phyloP scores from a whole-genome alignment of 768 basidiomycete genomes.

The Dioszegia crocea region DNA sequence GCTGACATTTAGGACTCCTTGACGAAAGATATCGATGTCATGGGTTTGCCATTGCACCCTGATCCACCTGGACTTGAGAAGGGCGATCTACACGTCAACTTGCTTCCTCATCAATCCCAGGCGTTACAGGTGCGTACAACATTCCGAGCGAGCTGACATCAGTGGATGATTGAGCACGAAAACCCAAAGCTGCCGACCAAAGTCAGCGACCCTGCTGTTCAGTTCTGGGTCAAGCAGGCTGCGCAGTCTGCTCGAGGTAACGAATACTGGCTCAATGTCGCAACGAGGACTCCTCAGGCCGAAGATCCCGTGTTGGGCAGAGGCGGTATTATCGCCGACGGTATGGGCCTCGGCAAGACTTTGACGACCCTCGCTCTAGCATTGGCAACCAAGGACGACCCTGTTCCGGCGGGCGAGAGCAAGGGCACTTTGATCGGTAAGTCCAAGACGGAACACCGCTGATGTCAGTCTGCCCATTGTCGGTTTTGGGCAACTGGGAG shows the following conservation, averaged over 20 bases:
- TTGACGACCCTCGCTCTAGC: slow-evolving; percentile 79
- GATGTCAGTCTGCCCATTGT: slow-evolving; percentile 36
- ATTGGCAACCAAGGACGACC: slow-evolving; percentile 68
- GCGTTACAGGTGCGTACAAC: slow-evolving; percentile 27
- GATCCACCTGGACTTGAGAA: slow-evolving; percentile 66
- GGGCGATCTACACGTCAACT: slow-evolving; percentile 65
- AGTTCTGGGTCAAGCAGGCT: slow-evolving; percentile 70
- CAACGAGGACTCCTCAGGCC: slow-evolving; percentile 70
- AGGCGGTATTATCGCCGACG: slow-evolving; percentile 84
- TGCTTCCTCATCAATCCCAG: slow-evolving; percentile 70
- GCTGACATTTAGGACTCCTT: slow-evolving; percentile 50
- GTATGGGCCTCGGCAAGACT: slow-evolving; percentile 85
- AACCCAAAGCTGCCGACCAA: slow-evolving; percentile 68
- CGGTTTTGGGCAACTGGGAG: slow-evolving; percentile 44
- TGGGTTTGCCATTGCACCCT: slow-evolving; percentile 66
- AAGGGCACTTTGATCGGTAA: slow-evolving; percentile 75
- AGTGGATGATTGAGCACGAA: slow-evolving; percentile 80
- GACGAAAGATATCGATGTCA: slow-evolving; percentile 57
- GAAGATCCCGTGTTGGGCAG: slow-evolving; percentile 63
- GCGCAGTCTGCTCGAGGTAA: slow-evolving; percentile 1
- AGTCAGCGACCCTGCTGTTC: slow-evolving; percentile 68
- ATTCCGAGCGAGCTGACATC: neutral
- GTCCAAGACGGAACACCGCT: slow-evolving; percentile 16
- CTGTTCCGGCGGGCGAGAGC: slow-evolving; percentile 56
- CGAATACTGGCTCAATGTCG: slow-evolving; percentile 72